These are phyloP conservation scores for Cercospora beticola DNA, from an alignment of 2,329 filamentous ascomycete genomes.

Conservation along the genomic window DNA sequence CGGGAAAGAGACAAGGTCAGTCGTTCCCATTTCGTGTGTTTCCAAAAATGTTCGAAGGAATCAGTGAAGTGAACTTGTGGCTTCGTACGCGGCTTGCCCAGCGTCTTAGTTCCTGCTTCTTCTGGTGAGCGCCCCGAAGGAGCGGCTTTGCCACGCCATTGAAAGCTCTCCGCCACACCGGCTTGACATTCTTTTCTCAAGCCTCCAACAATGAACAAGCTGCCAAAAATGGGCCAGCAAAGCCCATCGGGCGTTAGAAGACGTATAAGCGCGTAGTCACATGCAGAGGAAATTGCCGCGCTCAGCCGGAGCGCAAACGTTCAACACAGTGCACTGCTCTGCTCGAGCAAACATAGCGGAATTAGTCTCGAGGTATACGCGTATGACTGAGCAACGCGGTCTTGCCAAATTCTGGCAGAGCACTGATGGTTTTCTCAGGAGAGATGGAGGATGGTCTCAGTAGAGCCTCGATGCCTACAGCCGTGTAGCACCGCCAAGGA, in stretches of 20 bases:
- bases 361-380: background rate
- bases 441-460: background rate
- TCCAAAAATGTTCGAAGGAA: background rate
- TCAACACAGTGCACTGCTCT: background rate
- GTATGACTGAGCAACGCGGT: background rate
- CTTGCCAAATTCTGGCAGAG: background rate
- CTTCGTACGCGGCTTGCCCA: background rate
- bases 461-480: background rate
- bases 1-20: background rate
- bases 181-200: background rate
- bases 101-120: constrained; percentile 5
- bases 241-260: background rate
- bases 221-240: background rate
- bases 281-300: background rate
- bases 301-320: background rate
- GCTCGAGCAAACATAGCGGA: background rate
- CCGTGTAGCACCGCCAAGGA: background rate
- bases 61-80: background rate
- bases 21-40: background rate
- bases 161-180: background rate
- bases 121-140: background rate
- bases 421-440: background rate
- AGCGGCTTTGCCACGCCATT: background rate
- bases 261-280: background rate
- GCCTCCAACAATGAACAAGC: background rate